Percentiles rank a stretch among this genome's conserved stretches.
Conservation (phyloP, 2,329 filamentous ascomycete genomes). For the Claviceps paspali region DNA sequence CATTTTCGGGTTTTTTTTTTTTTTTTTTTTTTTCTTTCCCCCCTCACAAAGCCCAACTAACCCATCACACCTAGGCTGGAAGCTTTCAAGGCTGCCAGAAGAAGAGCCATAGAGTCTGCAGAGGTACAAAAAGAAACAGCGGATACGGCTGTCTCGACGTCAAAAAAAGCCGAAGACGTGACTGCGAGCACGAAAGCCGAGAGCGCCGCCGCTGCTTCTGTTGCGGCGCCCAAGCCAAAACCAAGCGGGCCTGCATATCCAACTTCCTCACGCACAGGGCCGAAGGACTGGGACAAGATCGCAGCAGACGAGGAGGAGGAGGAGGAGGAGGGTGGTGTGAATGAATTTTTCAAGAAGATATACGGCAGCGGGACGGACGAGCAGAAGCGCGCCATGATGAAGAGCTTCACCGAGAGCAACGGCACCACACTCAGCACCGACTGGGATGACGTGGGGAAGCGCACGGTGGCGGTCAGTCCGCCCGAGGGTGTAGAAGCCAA, state of each 20-base stretch:
- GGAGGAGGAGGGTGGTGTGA: conserved; percentile 46
- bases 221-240: background rate
- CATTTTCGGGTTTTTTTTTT: background rate
- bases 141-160: background rate
- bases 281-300: conserved; percentile 87
- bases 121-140: background rate
- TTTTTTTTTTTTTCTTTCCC: background rate
- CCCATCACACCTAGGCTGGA: too few relatives aligned
- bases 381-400: conserved; percentile 87
- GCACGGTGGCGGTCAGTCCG: conserved; percentile 55
- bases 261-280: conserved; percentile 67
- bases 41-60: too few relatives aligned
- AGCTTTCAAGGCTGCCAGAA: background rate
- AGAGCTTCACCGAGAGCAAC: conserved; percentile 88
- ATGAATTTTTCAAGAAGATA: conserved; percentile 79
- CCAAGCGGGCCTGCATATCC: conserved; percentile 50
- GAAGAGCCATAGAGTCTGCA: background rate
- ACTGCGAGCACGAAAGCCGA: too few relatives aligned
- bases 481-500: conserved; percentile 67
- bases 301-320: conserved; percentile 40
- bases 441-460: conserved; percentile 66
- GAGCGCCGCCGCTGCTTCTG: background rate
- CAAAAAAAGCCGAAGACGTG: too few relatives aligned
- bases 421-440: conserved; percentile 86
- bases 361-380: conserved; percentile 66